These are phyloP conservation scores for Fagopyrum homotropicum DNA, from an alignment of 148 eudicot species.

Conservation along the genomic window DNA sequence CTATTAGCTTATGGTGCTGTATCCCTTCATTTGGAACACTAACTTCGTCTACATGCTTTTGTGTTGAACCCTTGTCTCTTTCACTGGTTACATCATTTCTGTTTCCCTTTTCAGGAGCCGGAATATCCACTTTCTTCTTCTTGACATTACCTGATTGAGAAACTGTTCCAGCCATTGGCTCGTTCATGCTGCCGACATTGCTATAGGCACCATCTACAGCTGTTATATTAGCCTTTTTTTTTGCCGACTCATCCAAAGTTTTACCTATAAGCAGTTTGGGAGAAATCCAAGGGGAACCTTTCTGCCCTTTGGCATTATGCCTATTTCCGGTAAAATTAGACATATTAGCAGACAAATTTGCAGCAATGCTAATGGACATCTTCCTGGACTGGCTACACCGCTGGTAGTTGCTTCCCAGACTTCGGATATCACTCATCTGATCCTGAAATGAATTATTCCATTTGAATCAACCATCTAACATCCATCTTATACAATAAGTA, in stretches of 20 bases:
- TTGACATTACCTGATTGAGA: conserved; percentile 23
- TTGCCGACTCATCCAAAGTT: conserved; percentile 20
- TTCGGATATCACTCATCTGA: conserved; percentile 35
- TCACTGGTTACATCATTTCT: conserved; percentile 21
- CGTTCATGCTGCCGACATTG: not conserved
- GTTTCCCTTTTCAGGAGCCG: conserved; percentile 17
- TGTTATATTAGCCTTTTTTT: conserved; percentile 19
- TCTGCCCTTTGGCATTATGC: conserved; percentile 23
- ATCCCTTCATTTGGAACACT: conserved; percentile 21
- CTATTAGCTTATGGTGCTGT: conserved; percentile 32
- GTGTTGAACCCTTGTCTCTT: conserved; percentile 20
- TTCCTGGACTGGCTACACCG: conserved; percentile 60
- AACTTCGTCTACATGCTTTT: conserved; percentile 28
- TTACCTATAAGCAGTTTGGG: not conserved
- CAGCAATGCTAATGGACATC: conserved; percentile 69
- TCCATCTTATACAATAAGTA: not conserved
- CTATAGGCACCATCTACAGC: conserved; percentile 3
- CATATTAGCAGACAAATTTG: conserved; percentile 26
- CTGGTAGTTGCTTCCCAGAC: conserved; percentile 46
- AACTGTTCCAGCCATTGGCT: conserved; percentile 19
- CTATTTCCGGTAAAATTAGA: conserved; percentile 20
- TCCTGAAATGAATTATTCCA: conserved; percentile 30
- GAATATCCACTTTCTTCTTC: conserved; percentile 21
- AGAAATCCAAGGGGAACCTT: conserved; percentile 37
- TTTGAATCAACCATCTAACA: not conserved